Percentiles rank a stretch among this genome's conserved stretches.
Evolutionary conservation across 176 grass and related monocot species (phyloP).

Genomic region (Zoysia pacifica): DNA sequence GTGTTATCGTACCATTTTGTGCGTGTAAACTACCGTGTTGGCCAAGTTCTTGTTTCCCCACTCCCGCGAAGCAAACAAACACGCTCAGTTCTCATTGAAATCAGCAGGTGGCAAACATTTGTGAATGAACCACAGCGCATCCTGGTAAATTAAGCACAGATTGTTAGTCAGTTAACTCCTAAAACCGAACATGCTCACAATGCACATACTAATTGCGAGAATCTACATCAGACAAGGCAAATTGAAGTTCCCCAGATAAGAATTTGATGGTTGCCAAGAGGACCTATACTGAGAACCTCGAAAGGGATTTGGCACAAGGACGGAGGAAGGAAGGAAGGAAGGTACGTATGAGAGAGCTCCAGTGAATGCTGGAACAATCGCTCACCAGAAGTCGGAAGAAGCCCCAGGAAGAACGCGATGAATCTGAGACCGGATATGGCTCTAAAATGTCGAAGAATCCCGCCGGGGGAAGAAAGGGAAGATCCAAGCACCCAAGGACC

Average conservation of each 20-base stretch:
- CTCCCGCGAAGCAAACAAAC: constrained; percentile 27
- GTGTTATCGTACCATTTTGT: constrained; percentile 51
- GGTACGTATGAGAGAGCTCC: background rate
- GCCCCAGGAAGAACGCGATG: background rate
- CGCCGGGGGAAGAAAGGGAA: constrained; percentile 7
- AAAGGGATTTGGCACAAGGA: constrained; percentile 11
- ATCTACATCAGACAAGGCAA: background rate
- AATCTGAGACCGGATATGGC: background rate
- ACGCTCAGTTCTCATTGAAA: constrained; percentile 40
- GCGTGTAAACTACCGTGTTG: constrained; percentile 23
- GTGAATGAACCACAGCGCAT: background rate
- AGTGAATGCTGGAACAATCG: constrained; percentile 11
- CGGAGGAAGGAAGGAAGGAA: background rate
- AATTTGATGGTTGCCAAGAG: background rate
- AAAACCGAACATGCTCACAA: background rate
- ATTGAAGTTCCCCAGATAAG: background rate
- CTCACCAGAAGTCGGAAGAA: background rate
- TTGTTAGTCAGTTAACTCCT: background rate
- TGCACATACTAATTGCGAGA: constrained; percentile 7
- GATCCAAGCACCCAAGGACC: constrained; percentile 29
- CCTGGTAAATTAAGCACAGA: constrained; percentile 24
- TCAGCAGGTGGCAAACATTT: constrained; percentile 20
- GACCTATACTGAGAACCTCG: background rate
- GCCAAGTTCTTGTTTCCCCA: constrained; percentile 20
- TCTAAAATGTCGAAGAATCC: constrained; percentile 11